Base-by-base conservation (phyloP, 441 rosid genomes). In the Daphne laureola region DNA sequence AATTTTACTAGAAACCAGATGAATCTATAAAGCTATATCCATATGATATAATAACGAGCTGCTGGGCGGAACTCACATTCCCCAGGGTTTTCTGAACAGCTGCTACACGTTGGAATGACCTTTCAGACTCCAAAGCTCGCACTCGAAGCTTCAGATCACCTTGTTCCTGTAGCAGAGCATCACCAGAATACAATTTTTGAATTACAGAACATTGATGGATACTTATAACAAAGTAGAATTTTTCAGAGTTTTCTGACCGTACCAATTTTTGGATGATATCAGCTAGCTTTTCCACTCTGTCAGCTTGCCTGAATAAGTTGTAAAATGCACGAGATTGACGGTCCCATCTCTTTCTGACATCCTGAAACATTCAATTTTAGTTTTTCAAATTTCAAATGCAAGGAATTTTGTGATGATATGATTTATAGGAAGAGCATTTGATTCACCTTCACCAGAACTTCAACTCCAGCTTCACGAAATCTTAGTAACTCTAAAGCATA, bases 81-180 rank as follows among this genome's bases (percentile, higher is more conserved):
- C 97, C 97, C n/a, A 90, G 69, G 58, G 91, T 93, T 78, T 85
- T 85, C 57, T 93, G 99, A 72, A 90, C 99, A 55, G 86, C 67
- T 43, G 96, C 96, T 69, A 93, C 97, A 17, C 97, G 99, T 74
- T 87, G 87, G 71, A 93, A 93, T 54, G 97, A 88, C 68, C 99
- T 79, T 77, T 93, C 99, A 54, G 99, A 78, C 73, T 93, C 99
- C 48, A 93, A 57, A 8, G 97, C 68, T 65, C 99, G 79, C 56
- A 93, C 99, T 48, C 97, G 79, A 61, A 93, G 96, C 83, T 93
- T 93, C 70, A 93, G 63, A 77, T 93, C 99, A 59, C 97, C 99
- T 93, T 93, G 96, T 77, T 93, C 97, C 97, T 93, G 74, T 47
- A 61, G 53, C 23, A 59, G 38, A 51, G 36, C 43, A 23, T 5